Percentiles rank a stretch among this genome's conserved stretches.
Evolutionary conservation across 2,329 filamentous ascomycete species (phyloP).

Genomic region (Aspergillus chevalieri): DNA sequence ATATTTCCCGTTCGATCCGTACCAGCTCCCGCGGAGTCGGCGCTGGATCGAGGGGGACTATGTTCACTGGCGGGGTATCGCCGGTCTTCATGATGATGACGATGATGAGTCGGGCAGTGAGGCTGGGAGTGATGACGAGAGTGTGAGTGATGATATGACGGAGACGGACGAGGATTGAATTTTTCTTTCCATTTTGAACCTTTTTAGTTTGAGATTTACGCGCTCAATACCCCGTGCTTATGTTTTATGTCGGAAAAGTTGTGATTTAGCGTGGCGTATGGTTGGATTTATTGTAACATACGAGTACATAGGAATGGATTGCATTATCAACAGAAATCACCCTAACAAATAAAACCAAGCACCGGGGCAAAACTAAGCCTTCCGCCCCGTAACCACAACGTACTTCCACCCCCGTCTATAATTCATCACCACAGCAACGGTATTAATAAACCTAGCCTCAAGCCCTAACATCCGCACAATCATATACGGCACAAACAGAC

Average conservation of each 20-base stretch:
- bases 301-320: too few species aligned
- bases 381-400: not conserved
- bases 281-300: not conserved
- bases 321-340: too few species aligned
- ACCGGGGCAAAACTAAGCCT: not conserved
- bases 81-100: slow-evolving; percentile 57
- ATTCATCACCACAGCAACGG: not conserved
- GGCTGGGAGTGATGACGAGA: slow-evolving; percentile 30
- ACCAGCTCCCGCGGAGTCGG: slow-evolving; percentile 79
- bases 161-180: slow-evolving; percentile 38
- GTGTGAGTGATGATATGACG: slow-evolving; percentile 36
- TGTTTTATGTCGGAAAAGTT: too few species aligned
- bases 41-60: slow-evolving; percentile 84
- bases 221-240: not conserved
- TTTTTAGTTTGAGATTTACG: not conserved
- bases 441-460: not conserved
- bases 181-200: not conserved
- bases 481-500: too few species aligned
- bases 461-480: not conserved
- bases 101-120: slow-evolving; percentile 45
- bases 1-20: slow-evolving; percentile 97
- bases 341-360: too few species aligned
- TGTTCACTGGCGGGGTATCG: slow-evolving; percentile 69
- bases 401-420: not conserved
- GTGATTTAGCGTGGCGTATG: slow-evolving; percentile 20